Base-by-base conservation (phyloP, 148 eudicot species). In the Diospyros kaki region DNA sequence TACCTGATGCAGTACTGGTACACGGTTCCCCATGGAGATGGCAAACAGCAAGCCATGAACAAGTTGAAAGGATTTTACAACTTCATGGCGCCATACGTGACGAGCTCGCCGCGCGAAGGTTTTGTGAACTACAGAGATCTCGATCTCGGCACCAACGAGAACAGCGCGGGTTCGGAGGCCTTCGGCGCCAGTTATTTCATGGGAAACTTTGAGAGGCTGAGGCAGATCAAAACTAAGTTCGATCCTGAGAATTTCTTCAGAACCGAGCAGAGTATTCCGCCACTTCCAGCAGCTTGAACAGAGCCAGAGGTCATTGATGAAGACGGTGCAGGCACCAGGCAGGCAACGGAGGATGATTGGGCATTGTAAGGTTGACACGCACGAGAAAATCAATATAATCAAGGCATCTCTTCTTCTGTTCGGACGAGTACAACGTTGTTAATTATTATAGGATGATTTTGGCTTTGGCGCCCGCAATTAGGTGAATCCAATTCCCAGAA, bases 201-300 rank as follows among this genome's bases (percentile, higher is more conserved):
- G 79, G 66, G 48, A 4, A 76, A 76, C 50, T 76, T 76, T 69
- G 79, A 76, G 4, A 76, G 79, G 41, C 51, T 76, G 63, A 68
- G 68, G 13, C 44, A 61, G 10, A 73, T 76, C 9, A 76, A 76
- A 28, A 76, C 48, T 15, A 10, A 0, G 60, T 59, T 76, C 2
- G 79, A 76, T 76, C 79, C 73, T 10, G 73, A 53, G 0, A 14
- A 76, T 60, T 76, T 76, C 48, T 76, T 76, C 8, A 76, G 73
- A 2, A 13, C 68, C 66, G 79, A 76, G 39, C 79, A 76, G 4
- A 76, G 79, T 58, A 76, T 76, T 12, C 79, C 79, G 28, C 28
- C 28, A 28, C 28, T 28, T 28, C 0, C 28, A 28, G 28, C 28
- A 28, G 28, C 28, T 28, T 28, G 28, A 28, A 28, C 28, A 28